Conservation (phyloP, 2,329 filamentous ascomycete species). For the Pseudogymnoascus sp. region DNA sequence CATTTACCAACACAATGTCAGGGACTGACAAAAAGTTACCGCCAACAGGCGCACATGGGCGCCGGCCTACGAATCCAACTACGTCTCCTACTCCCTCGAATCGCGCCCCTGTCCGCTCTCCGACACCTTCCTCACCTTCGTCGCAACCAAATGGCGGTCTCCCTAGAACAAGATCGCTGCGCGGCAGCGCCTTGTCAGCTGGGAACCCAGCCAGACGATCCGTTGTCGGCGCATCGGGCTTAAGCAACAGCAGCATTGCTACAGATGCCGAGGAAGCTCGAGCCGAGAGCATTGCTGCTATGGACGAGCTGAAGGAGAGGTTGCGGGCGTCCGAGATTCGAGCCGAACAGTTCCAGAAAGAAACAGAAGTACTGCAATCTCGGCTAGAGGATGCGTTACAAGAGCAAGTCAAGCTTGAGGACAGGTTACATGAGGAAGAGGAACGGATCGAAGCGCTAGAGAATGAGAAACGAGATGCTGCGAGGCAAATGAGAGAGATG, state of each 20-base stretch:
- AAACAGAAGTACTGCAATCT: slow-evolving; percentile 75
- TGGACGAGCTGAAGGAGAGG: slow-evolving; percentile 79
- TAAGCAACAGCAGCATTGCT: slow-evolving; percentile 24
- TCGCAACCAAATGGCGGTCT: slow-evolving; percentile 10
- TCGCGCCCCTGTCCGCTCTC: slow-evolving; percentile 1
- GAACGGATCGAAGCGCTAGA: slow-evolving; percentile 73
- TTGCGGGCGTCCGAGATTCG: slow-evolving; percentile 71
- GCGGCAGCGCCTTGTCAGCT: slow-evolving; percentile 6
- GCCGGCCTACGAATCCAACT: background rate
- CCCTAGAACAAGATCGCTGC: slow-evolving; percentile 4
- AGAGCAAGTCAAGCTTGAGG: slow-evolving; percentile 82
- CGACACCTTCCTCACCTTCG: slow-evolving; percentile 3
- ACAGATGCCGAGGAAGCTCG: slow-evolving; percentile 61
- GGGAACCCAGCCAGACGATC: slow-evolving; percentile 6
- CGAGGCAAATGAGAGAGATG: slow-evolving; percentile 80
- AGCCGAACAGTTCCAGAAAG: slow-evolving; percentile 75
- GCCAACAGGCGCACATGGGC: slow-evolving; percentile 1
- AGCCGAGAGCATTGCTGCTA: slow-evolving; percentile 68
- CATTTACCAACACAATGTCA: slow-evolving; percentile 7
- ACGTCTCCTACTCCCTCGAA: slow-evolving; percentile 6
- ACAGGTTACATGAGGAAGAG: slow-evolving; percentile 78
- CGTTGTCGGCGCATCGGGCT: slow-evolving; percentile 22
- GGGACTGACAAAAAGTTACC: slow-evolving; percentile 8
- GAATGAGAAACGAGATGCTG: slow-evolving; percentile 77
- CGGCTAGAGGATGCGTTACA: slow-evolving; percentile 76